These are phyloP conservation scores for Globisporangium solare DNA, from an alignment of 352 stramenopile genomes.

Conservation along the genomic window DNA sequence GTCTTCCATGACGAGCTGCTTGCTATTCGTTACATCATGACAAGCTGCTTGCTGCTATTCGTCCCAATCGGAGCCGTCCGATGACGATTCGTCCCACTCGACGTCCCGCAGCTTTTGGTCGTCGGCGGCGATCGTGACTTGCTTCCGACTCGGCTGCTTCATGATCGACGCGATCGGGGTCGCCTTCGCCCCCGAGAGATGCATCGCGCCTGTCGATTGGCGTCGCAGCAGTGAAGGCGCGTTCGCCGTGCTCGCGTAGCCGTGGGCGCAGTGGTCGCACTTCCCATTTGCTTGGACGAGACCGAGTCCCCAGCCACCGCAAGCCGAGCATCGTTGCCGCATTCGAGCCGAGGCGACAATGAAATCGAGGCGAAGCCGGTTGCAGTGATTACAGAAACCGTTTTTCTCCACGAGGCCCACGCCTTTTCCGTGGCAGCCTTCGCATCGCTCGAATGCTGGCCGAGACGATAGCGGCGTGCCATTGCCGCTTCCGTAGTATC, in stretches of 20 bases:
- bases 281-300: constrained; percentile 42
- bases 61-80: constrained; percentile 10
- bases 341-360: constrained; percentile 67
- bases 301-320: constrained; percentile 51
- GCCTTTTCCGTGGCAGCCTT: constrained; percentile 44
- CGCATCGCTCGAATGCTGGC: constrained; percentile 39
- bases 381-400: constrained; percentile 61
- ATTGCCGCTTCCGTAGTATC: constrained; percentile 9
- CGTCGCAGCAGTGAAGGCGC: not conserved
- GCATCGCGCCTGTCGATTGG: constrained; percentile 1
- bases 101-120: constrained; percentile 5
- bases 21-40: not conserved
- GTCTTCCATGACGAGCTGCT: too few species aligned
- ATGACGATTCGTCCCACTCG: constrained; percentile 10
- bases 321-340: constrained; percentile 41
- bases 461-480: constrained; percentile 12
- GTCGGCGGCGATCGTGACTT: not conserved
- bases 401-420: constrained; percentile 70
- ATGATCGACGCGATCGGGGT: constrained; percentile 2
- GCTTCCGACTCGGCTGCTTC: not conserved
- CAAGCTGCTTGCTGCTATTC: too few species aligned
- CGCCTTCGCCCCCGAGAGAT: constrained; percentile 3
- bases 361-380: constrained; percentile 60
- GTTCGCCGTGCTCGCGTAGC: not conserved
- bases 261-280: constrained; percentile 51